A percentile compares a stretch with the other conserved stretches of the same genome.
These are phyloP conservation scores for Sclerotinia subarctica DNA, from an alignment of 2,329 filamentous ascomycete genomes.

Conservation along the genomic window DNA sequence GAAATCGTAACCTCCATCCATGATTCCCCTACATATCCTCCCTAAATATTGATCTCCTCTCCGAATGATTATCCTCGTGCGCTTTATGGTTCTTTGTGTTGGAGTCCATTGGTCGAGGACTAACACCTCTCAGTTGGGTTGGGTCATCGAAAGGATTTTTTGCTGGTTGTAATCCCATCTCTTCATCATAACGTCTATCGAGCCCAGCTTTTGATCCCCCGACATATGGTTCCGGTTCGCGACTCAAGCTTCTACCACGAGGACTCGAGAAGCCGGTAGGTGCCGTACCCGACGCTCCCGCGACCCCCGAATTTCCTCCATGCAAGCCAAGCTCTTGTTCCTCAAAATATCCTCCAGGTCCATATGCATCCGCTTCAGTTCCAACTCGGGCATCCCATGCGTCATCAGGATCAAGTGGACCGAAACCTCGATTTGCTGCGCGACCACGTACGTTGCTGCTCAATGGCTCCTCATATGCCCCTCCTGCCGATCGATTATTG, in stretches of 20 bases:
- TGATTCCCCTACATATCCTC: slow-evolving; percentile 58
- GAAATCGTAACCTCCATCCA: background rate
- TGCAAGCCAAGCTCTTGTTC: slow-evolving; percentile 66
- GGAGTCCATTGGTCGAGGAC: slow-evolving; percentile 67
- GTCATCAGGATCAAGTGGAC: slow-evolving; percentile 74
- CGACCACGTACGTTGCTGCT: slow-evolving; percentile 40
- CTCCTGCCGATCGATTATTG: slow-evolving; percentile 62
- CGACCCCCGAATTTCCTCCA: slow-evolving; percentile 45
- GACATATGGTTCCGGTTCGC: slow-evolving; percentile 44
- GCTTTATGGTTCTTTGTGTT: slow-evolving; percentile 31
- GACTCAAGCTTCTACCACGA: slow-evolving; percentile 43
- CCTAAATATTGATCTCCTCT: slow-evolving; percentile 66
- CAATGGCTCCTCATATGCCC: slow-evolving; percentile 64
- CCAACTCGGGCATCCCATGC: slow-evolving; percentile 82
- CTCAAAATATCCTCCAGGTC: slow-evolving; percentile 65
- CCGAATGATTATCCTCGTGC: slow-evolving; percentile 56
- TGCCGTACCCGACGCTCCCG: slow-evolving; percentile 45
- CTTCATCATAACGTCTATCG: slow-evolving; percentile 46
- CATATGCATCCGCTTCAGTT: slow-evolving; percentile 64
- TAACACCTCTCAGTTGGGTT: slow-evolving; percentile 67
- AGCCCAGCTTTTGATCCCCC: slow-evolving; percentile 42
- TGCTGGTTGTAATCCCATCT: slow-evolving; percentile 42
- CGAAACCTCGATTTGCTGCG: slow-evolving; percentile 55
- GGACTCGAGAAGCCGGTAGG: slow-evolving; percentile 43
- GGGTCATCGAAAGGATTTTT: slow-evolving; percentile 69